These are phyloP conservation scores for Danielia reshetovae DNA, from an alignment of 805 yeast genomes.

Conservation along the genomic window DNA sequence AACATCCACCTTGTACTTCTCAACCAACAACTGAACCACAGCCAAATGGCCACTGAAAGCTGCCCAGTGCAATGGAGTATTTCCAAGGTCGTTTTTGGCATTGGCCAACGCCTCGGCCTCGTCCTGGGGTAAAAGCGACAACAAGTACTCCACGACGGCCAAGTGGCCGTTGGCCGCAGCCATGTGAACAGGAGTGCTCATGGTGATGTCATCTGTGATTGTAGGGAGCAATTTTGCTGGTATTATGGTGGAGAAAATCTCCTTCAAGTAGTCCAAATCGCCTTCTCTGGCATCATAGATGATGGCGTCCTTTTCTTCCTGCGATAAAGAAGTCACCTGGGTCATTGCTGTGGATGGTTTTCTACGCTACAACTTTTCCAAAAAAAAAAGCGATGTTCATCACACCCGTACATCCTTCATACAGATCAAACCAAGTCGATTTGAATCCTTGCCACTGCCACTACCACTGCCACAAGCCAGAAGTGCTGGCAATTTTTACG, in stretches of 20 bases:
- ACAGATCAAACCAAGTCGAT: too few relatives aligned
- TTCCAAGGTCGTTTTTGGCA: constrained; percentile 69
- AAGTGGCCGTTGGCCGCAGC: constrained; percentile 93
- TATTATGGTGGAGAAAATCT: constrained; percentile 58
- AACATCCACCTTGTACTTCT: constrained; percentile 75
- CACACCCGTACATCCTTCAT: neutral
- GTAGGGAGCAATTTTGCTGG: constrained; percentile 34
- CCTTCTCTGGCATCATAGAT: constrained; percentile 85
- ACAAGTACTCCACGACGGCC: constrained; percentile 58
- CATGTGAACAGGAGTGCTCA: constrained; percentile 84
- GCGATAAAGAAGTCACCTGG: constrained; percentile 36
- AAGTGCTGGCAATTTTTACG: too few relatives aligned
- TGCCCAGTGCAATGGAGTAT: constrained; percentile 97
- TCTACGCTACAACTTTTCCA: too few relatives aligned
- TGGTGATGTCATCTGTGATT: constrained; percentile 60
- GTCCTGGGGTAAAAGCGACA: constrained; percentile 43
- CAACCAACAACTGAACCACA: constrained; percentile 66
- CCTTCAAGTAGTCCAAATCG: constrained; percentile 71
- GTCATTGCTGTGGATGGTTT: too few relatives aligned
- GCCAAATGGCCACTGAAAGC: constrained; percentile 79
- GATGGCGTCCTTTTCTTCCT: constrained; percentile 80
- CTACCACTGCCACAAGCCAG: too few relatives aligned
- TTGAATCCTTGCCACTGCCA: too few relatives aligned
- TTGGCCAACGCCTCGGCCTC: constrained; percentile 37
- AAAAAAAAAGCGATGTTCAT: too few relatives aligned